A percentile compares a stretch with the other conserved stretches of the same genome.
Conservation (phyloP, 1,284 basidiomycete genomes). For the Ceratobasidium sp. region DNA sequence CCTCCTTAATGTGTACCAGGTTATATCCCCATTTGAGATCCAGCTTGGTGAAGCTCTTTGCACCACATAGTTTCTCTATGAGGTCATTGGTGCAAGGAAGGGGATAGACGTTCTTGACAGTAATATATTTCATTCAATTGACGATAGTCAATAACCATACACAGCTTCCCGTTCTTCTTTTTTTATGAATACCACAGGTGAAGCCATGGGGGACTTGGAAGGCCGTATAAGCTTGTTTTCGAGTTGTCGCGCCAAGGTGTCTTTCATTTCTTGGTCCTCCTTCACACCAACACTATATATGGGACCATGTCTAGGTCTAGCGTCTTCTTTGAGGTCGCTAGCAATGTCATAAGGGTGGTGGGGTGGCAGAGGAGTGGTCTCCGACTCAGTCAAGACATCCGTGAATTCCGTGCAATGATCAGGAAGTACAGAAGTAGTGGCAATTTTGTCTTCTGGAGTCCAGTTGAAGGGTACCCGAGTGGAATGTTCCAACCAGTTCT, state of each 20-base stretch:
- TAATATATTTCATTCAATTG: not conserved
- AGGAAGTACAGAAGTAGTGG: not conserved
- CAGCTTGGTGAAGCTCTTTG: slow-evolving; percentile 50
- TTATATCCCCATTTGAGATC: slow-evolving; percentile 53
- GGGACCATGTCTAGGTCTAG: not conserved
- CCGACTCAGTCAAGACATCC: not conserved
- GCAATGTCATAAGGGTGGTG: not conserved
- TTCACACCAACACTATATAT: not conserved
- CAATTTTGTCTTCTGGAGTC: not conserved
- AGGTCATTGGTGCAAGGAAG: slow-evolving; percentile 49
- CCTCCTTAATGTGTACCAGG: slow-evolving; percentile 51
- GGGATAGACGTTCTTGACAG: slow-evolving; percentile 48
- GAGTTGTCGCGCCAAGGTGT: slow-evolving; percentile 35
- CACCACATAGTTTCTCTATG: slow-evolving; percentile 49
- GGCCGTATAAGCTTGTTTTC: slow-evolving; percentile 51
- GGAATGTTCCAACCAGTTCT: not conserved
- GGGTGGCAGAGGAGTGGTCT: not conserved
- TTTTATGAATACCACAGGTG: slow-evolving; percentile 52
- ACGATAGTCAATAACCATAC: not conserved
- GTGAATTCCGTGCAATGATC: not conserved
- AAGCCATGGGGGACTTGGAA: slow-evolving; percentile 54
- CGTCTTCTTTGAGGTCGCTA: not conserved
- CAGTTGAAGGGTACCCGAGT: not conserved
- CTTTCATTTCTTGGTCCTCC: slow-evolving; percentile 2
- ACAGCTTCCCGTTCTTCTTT: slow-evolving; percentile 56